Evolutionary conservation across 148 eudicot genomes (phyloP).

Genomic region (Persicaria tinctoria): DNA sequence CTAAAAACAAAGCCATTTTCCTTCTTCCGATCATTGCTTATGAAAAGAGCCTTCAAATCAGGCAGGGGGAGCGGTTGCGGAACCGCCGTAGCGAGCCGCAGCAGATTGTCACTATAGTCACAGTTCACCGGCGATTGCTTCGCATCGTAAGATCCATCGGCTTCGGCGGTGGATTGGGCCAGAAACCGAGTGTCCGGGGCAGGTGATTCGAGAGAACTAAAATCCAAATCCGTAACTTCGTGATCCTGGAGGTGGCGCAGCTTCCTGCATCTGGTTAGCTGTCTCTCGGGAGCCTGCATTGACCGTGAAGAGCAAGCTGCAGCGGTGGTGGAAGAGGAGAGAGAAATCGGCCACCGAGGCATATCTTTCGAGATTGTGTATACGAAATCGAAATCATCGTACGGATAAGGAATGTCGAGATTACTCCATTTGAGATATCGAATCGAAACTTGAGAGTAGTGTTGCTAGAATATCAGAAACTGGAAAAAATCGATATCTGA

Average conservation of each 20-base stretch:
- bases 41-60: slow-evolving; percentile 20
- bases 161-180: background rate
- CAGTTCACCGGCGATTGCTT: background rate
- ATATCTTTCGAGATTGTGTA: no score
- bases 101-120: background rate
- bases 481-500: no score
- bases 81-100: slow-evolving; percentile 28
- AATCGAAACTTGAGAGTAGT: no score
- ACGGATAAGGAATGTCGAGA: no score
- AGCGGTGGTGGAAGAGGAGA: no score
- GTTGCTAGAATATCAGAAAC: no score
- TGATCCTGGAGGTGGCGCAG: slow-evolving; percentile 29
- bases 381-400: no score
- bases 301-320: no score
- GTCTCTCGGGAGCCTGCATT: slow-evolving; percentile 6
- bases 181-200: background rate
- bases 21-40: slow-evolving; percentile 14
- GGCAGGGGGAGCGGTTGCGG: slow-evolving; percentile 50
- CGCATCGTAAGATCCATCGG: background rate
- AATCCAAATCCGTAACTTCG: slow-evolving; percentile 19
- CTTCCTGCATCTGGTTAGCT: slow-evolving; percentile 30
- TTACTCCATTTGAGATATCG: no score
- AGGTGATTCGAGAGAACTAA: slow-evolving; percentile 8
- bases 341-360: no score
- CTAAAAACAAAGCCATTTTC: background rate